Base-by-base conservation (phyloP, 495 filamentous ascomycete genomes). In the Hypoxylon lenormandii region DNA sequence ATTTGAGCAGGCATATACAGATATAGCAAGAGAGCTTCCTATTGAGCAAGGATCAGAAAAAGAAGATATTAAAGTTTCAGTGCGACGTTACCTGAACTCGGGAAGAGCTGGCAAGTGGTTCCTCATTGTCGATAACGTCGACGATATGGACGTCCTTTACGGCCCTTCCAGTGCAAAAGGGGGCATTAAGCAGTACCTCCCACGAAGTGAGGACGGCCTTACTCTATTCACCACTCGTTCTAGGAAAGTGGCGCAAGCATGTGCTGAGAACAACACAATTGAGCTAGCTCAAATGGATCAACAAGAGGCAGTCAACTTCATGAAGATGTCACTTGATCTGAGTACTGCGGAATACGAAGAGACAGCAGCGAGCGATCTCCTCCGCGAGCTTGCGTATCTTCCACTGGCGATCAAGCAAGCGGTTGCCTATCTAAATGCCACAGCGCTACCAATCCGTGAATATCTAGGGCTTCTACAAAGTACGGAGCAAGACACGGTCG, bases 381-480 rank as follows among this genome's bases (percentile, higher is more conserved):
- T 80, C 6, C 12, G 48, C 7, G 60, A 77, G 36, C 75, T 83
- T n/a, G 58, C 46, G 8, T 77, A 70, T 62, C 76, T 85, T n/a
- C 82, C 82, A 5, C 69, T 85, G 8, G 82, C 82, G 16, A 82
- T 84, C 62, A 68, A 73, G 7, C 82, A 85, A 65, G 83, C 82
- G 11, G 76, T 73, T 1, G 79, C 80, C 1, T 85, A 80, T 43
- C 30, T 85, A 5, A 85, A 84, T 33, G 64, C 70, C 4, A 85
- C 82, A 16, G 37, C 66, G 10, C 72, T 78, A 4, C 48, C 72
- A 0, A n/a, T 86, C 8, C 6, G 45, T 0, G 58, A 75, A 13
- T 89, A 89, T 50, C 57, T 86, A 11, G 5, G 38, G 0, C 79
- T 86, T 1, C 66, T 86, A 0, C 66, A 74, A 16, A 77, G 80